Base-by-base conservation (phyloP, 441 rosid genomes). In the Pelargonium myrrhifolium region DNA sequence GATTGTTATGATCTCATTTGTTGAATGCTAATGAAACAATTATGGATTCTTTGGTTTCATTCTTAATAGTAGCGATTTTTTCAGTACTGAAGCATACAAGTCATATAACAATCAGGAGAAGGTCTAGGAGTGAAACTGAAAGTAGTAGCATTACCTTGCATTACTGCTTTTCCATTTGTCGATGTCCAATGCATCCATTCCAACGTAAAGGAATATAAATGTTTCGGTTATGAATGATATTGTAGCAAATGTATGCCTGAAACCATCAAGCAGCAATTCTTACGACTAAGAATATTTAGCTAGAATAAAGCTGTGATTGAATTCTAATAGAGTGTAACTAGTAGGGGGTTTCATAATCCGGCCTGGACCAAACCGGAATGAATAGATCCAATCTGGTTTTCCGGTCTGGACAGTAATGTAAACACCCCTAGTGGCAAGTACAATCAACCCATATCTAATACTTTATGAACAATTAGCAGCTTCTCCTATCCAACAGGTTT, bases 221-320 rank as follows among this genome's bases (percentile, higher is more conserved):
- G 61, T 56, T 56, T 56, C 61, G 9, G 61, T 56, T 28, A 56
- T 56, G 21, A 56, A 56, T 56, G 61, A 56, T 56, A 56, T 56
- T 22, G 61, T 56, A 8, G 61, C 61, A 56, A 56, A 56, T 56
- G 26, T 56, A 21, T 56, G 61, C 61, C 61, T 56, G 61, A 56
- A 56, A 56, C 61, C 10, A 56, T 18, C 24, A 20, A 3, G 15
- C 14, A 47, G 3, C 53, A 47, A 47, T 47, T n/a, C 4, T 5
- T 47, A 12, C 14, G 17, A 47, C 55, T 11, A 47, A 47, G n/a
- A 12, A 47, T 47, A 47, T 15, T 12, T 47, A 12, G 14, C 55
- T 12, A 47, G 55, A 47, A 47, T 47, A 47, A 47, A 47, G 17
- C 9, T 37, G 40, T 37, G 40, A 37, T 7, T 37, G 40, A 37